Percentiles rank a stretch among this genome's conserved stretches.
These are phyloP conservation scores for Cunninghamia lanceolata DNA, from an alignment of 75 land plant genomes.

Conservation along the genomic window DNA sequence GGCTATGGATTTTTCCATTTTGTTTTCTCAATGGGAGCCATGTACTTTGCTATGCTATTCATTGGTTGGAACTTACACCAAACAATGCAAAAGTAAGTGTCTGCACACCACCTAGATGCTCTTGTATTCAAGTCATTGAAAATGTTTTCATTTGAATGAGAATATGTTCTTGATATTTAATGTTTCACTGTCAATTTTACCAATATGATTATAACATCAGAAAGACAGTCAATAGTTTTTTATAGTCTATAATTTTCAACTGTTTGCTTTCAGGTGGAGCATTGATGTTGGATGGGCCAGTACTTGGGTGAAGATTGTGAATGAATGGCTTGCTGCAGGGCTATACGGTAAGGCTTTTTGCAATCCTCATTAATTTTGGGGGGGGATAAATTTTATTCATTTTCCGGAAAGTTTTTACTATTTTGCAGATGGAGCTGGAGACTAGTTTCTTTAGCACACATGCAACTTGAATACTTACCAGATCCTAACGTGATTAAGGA, in stretches of 20 bases:
- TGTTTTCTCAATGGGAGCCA: slow-evolving; percentile 93
- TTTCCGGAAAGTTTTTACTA: no score
- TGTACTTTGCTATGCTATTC: slow-evolving; percentile 97
- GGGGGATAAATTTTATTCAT: neutral
- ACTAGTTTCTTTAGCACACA: neutral
- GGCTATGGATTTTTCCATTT: slow-evolving; percentile 98
- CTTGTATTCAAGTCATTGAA: neutral
- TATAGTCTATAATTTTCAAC: neutral
- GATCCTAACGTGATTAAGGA: neutral
- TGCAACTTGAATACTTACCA: neutral
- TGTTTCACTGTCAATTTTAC: neutral
- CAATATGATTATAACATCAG: neutral
- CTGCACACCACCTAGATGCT: neutral
- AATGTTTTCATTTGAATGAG: neutral
- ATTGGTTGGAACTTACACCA: slow-evolving; percentile 87
- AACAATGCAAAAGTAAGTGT: slow-evolving; percentile 68
- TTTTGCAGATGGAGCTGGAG: neutral
- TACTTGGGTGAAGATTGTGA: slow-evolving; percentile 88
- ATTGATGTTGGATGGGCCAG: slow-evolving; percentile 95
- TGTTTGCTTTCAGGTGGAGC: slow-evolving; percentile 61
- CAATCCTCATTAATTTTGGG: neutral
- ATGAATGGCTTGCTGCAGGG: slow-evolving; percentile 84
- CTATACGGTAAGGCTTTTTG: slow-evolving; percentile 59
- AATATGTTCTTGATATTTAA: neutral
- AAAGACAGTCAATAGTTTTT: neutral